Conservation (phyloP, 2,329 filamentous ascomycete species). For the Aspergillus brasiliensis region DNA sequence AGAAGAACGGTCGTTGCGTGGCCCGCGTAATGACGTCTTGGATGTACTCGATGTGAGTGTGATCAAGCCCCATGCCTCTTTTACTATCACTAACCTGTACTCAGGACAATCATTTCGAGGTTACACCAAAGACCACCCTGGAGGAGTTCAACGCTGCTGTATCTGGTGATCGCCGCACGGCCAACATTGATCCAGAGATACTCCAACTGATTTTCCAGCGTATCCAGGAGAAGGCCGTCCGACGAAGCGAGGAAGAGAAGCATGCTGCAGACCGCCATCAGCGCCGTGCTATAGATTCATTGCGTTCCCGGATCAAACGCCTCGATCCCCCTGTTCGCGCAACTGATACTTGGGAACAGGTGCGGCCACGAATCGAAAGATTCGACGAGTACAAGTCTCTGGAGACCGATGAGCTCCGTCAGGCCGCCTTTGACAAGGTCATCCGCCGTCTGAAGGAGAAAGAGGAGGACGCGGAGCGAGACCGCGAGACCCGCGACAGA, state of each 20-base stretch:
- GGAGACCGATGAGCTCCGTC: constrained; percentile 77
- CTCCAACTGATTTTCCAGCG: constrained; percentile 82
- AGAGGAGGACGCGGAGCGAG: constrained; percentile 74
- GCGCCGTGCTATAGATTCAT: constrained; percentile 77
- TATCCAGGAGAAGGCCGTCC: constrained; percentile 81
- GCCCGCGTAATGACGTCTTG: constrained; percentile 77
- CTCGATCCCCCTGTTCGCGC: constrained; percentile 79
- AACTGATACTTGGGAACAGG: constrained; percentile 84
- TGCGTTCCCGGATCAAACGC: constrained; percentile 85
- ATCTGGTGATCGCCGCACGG: constrained; percentile 82
- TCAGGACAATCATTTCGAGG: constrained; percentile 87
- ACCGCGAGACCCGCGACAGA: constrained; percentile 53
- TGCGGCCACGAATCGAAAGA: constrained; percentile 76
- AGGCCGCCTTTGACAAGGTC: constrained; percentile 86
- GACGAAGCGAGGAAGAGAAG: constrained; percentile 81
- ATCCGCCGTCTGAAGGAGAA: constrained; percentile 89
- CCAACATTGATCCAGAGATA: constrained; percentile 79
- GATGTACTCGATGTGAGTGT: constrained; percentile 81
- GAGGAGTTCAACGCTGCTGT: constrained; percentile 84
- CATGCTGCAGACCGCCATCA: constrained; percentile 80
- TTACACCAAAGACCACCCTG: constrained; percentile 81
- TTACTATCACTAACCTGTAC: constrained; percentile 38
- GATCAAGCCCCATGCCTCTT: not conserved
- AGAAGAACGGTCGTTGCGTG: constrained; percentile 83
- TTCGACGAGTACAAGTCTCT: constrained; percentile 83